Percentiles rank a stretch among this genome's conserved stretches.
phyloP scores from a whole-genome alignment of 1,139 yeast genomes.

The Yamadazyma mexicana region DNA sequence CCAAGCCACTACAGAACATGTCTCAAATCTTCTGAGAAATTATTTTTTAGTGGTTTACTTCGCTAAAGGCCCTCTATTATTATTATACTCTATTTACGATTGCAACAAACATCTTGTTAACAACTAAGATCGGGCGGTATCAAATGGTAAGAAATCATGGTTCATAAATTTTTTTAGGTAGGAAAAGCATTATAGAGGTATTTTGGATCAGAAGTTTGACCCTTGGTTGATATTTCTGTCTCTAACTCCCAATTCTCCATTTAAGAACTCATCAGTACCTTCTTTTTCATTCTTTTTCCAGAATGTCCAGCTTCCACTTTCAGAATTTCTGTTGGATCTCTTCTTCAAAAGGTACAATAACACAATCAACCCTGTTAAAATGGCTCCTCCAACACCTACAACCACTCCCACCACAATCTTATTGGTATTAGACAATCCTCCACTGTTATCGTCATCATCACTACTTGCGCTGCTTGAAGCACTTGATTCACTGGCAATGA shows the following conservation, averaged over 20 bases:
- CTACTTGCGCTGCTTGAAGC: slow-evolving; percentile 20
- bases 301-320: slow-evolving; percentile 48
- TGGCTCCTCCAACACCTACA: slow-evolving; percentile 51
- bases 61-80: no score
- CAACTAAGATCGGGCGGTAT: no score
- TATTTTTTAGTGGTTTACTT: no score
- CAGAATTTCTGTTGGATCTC: slow-evolving; percentile 27
- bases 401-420: slow-evolving; percentile 52
- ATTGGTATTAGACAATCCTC: slow-evolving; percentile 46
- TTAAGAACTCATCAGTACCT: slow-evolving; percentile 54
- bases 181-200: neutral
- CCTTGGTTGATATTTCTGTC: slow-evolving; percentile 48
- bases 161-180: no score
- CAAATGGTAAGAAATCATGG: no score
- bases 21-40: no score
- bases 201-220: slow-evolving; percentile 36
- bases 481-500: slow-evolving; percentile 29
- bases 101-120: no score
- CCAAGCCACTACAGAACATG: no score
- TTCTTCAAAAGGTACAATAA: slow-evolving; percentile 39
- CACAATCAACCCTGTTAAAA: slow-evolving; percentile 36
- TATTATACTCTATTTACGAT: no score
- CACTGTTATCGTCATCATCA: slow-evolving; percentile 8
- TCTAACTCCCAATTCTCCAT: slow-evolving; percentile 57
- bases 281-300: slow-evolving; percentile 52